These are phyloP conservation scores for Phaseolus coccineus DNA, from an alignment of 331 rosid genomes.

Conservation along the genomic window DNA sequence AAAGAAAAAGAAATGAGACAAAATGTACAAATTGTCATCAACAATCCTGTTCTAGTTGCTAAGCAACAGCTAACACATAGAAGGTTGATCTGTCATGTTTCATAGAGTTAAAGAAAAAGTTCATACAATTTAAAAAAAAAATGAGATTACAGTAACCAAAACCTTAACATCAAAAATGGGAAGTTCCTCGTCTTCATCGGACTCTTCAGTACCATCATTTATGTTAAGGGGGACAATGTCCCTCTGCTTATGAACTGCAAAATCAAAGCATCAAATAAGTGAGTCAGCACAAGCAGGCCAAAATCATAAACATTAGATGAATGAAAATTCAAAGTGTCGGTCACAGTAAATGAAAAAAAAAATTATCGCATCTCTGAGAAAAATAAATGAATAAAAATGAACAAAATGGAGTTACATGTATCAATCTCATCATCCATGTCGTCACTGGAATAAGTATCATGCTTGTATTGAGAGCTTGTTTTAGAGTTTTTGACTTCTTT, in stretches of 20 bases:
- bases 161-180: slow-evolving; percentile 77
- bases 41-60: neutral
- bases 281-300: neutral
- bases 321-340: neutral
- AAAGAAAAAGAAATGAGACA: slow-evolving; percentile 28
- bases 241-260: slow-evolving; percentile 85
- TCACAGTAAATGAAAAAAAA: neutral
- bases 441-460: slow-evolving; percentile 43
- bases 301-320: neutral
- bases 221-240: slow-evolving; percentile 72
- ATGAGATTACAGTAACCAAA: neutral
- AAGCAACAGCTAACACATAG: neutral
- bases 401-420: slow-evolving; percentile 58
- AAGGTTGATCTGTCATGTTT: neutral
- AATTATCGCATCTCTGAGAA: neutral
- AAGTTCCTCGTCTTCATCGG: slow-evolving; percentile 73
- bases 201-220: slow-evolving; percentile 58
- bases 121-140: neutral
- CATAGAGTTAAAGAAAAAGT: slow-evolving; percentile 6
- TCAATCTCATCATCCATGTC: slow-evolving; percentile 89
- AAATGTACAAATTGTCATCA: neutral
- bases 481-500: slow-evolving; percentile 46
- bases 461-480: slow-evolving; percentile 42
- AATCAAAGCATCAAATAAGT: neutral
- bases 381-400: neutral